A percentile compares a stretch with the other conserved stretches of the same genome.
Evolutionary conservation across 305 asterid species (phyloP).

Genomic region (Lippia alba): DNA sequence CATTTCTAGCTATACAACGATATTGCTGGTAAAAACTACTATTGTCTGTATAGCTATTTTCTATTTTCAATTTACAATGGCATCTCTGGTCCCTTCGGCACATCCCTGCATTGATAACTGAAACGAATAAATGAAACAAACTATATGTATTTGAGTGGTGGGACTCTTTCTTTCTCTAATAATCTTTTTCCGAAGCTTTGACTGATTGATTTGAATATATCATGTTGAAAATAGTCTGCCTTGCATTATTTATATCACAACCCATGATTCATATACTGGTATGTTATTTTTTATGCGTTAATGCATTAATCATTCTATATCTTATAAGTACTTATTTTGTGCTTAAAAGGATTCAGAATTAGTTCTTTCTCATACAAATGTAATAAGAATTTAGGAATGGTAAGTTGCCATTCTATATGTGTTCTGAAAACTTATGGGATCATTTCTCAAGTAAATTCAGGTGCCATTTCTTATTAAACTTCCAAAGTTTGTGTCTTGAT

Average conservation of each 20-base stretch:
- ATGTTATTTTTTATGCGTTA: too few species aligned
- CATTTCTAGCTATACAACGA: background rate
- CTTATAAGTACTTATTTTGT: background rate
- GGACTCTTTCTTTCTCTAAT: background rate
- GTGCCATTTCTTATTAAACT: too few species aligned
- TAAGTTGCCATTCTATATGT: too few species aligned
- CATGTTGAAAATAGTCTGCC: background rate
- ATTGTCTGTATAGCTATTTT: background rate
- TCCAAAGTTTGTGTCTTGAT: too few species aligned
- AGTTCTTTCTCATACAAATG: background rate
- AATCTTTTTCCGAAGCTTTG: background rate
- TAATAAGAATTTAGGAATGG: background rate
- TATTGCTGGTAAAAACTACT: background rate
- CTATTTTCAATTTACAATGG: background rate
- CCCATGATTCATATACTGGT: background rate
- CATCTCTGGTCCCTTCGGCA: background rate
- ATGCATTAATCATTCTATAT: too few species aligned
- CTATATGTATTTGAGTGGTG: background rate
- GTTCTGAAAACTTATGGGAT: background rate
- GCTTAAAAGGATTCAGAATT: slow-evolving; percentile 3
- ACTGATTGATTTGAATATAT: background rate
- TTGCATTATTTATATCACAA: background rate
- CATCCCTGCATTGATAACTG: background rate
- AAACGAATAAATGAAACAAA: background rate
- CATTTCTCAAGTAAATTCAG: background rate